Evolutionary conservation across 495 filamentous ascomycete species (phyloP).

Genomic region (Pseudoneurospora amorphoporcata): DNA sequence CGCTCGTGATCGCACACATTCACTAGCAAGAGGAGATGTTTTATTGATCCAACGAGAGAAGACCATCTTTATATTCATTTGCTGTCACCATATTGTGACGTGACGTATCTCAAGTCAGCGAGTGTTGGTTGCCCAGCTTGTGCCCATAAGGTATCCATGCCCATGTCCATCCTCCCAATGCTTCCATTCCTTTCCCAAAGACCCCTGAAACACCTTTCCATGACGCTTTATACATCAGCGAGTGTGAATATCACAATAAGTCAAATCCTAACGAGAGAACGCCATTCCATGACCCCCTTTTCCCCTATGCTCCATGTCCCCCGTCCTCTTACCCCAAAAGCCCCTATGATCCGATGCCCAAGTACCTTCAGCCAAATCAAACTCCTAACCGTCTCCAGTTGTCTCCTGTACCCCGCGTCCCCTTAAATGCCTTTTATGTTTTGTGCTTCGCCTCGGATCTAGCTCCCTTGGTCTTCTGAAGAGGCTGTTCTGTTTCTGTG

Average conservation of each 20-base stretch:
- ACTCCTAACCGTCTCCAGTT: not conserved
- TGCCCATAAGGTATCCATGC: not conserved
- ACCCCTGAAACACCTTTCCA: not conserved
- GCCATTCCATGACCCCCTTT: not conserved
- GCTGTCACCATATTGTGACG: not conserved
- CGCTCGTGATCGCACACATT: no score
- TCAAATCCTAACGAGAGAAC: not conserved
- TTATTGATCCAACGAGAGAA: not conserved
- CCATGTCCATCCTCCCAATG: not conserved
- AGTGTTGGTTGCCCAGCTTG: not conserved
- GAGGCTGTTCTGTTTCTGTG: not conserved
- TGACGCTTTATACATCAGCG: not conserved
- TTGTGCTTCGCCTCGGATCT: not conserved
- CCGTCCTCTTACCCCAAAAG: not conserved
- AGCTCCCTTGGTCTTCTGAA: not conserved
- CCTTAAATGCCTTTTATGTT: not conserved
- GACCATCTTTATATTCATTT: not conserved
- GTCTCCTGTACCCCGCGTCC: not conserved
- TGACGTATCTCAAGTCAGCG: not conserved
- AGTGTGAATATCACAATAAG: not conserved
- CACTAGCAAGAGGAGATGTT: not conserved
- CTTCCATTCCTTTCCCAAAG: not conserved
- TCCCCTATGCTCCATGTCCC: not conserved
- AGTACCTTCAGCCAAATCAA: not conserved
- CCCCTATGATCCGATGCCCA: not conserved